Base-by-base conservation (phyloP, 805 yeast genomes). In the Barnettozyma populi region DNA sequence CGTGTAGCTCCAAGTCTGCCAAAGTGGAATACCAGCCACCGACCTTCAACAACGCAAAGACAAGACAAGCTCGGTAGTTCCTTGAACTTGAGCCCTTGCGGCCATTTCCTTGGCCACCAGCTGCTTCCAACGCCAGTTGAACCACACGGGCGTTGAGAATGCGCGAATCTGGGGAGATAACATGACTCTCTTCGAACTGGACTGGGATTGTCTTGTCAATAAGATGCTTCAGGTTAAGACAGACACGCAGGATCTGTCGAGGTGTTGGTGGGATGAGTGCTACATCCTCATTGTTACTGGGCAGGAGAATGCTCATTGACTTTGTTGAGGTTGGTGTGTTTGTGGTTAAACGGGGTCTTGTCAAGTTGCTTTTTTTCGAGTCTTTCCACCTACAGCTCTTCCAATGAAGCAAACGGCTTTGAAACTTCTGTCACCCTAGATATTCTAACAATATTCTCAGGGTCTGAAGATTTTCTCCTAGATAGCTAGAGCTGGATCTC, bases 81-180 rank as follows among this genome's bases (percentile, higher is more conserved):
- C 74, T 70, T 0, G 82, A 71, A 1, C 83, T 72, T 0, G 83
- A 67, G 1, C 80, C 81, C 21, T 64, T 59, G 43, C 70, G 65
- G 2, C 84, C 86, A 41, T 76, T 66, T 5, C 88, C 88, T 43
- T 71, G 71, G 19, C 95, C 96, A 9, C 95, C 95, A 18, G 95
- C 95, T 6, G 95, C 94, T 25, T 73, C 75, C 46, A 76, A 71
- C 2, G 81, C 84, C 49, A 87, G 71, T 13, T 71, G 61, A n/a
- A 85, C 62, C 2, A 86, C 86, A 16, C 72, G 70, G 3, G 71
- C 70, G 51, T 78, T 82, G 47, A 88, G 64, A 35, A 86, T 73
- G 1, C 80, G 73, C 0, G 88, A 80, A 46, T 78, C 80, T 6
- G 80, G 78, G 9, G 73, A 64, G 6, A 78, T 67, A 40, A 88